These are phyloP conservation scores for Aspergillus sp. DNA, from an alignment of 2,329 filamentous ascomycete species.

Conservation along the genomic window DNA sequence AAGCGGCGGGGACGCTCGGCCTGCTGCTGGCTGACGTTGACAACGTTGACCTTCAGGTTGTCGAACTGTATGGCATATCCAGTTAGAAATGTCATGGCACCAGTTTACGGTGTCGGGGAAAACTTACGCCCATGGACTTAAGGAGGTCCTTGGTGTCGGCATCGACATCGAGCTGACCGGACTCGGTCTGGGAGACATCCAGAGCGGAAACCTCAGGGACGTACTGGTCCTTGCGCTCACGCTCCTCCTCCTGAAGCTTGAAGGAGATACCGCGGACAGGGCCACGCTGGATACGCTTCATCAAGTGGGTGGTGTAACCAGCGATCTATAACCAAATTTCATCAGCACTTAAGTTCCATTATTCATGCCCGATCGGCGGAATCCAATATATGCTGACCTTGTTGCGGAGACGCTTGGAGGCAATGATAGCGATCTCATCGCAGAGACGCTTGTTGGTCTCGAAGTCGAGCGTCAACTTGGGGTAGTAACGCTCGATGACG, in stretches of 20 bases:
- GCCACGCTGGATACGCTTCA: conserved; percentile 99
- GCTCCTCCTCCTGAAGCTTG: conserved; percentile 99
- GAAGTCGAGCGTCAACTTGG: conserved; percentile 97
- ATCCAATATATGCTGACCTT: conserved; percentile 58
- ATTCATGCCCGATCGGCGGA: not conserved
- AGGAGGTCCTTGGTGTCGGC: conserved; percentile 97
- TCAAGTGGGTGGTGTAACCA: conserved; percentile 96
- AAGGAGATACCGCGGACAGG: conserved; percentile 99
- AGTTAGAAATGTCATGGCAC: not conserved
- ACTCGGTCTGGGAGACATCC: conserved; percentile 91
- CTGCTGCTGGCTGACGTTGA: conserved; percentile 85
- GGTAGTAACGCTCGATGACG: conserved; percentile 98
- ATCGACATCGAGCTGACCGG: conserved; percentile 90
- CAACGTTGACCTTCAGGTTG: conserved; percentile 92
- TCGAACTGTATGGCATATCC: conserved; percentile 66
- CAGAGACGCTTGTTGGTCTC: conserved; percentile 99
- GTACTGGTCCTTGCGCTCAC: conserved; percentile 99
- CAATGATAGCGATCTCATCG: conserved; percentile 99
- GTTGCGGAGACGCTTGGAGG: conserved; percentile 98
- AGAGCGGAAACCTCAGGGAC: conserved; percentile 98
- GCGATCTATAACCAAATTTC: conserved; percentile 62
- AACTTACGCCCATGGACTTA: conserved; percentile 96
- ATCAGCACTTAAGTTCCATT: not conserved
- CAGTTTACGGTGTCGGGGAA: conserved; percentile 2
- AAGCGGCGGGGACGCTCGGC: conserved; percentile 77